Percentiles rank a stretch among this genome's conserved stretches.
These are phyloP conservation scores for Ephemerocybe angulata DNA, from an alignment of 768 basidiomycete species.

Conservation along the genomic window DNA sequence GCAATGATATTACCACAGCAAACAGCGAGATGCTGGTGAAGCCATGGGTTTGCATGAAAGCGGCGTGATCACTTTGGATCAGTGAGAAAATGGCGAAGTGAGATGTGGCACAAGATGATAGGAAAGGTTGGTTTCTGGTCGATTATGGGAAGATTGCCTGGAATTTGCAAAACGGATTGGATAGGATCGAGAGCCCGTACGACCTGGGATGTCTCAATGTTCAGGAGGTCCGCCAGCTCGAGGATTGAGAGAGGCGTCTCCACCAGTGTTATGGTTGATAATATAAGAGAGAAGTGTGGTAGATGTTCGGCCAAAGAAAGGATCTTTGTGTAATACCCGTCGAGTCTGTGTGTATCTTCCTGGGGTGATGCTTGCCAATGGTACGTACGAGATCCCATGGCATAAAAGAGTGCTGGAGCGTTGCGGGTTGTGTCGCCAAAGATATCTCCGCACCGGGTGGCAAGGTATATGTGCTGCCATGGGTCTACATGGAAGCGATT, in stretches of 20 bases:
- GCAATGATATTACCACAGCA: too few species aligned
- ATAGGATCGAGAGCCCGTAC: neutral
- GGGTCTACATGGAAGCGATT: neutral
- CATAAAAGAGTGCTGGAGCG: too few species aligned
- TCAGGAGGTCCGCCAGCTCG: neutral
- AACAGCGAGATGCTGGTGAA: too few species aligned
- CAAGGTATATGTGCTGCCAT: too few species aligned
- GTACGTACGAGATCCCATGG: too few species aligned
- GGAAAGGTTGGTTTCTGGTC: too few species aligned
- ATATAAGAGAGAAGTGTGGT: neutral
- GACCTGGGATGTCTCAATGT: neutral
- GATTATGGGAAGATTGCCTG: neutral
- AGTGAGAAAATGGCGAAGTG: neutral
- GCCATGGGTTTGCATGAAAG: too few species aligned
- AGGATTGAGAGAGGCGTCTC: neutral
- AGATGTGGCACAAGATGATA: neutral
- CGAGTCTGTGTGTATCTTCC: neutral
- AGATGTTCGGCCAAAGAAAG: neutral
- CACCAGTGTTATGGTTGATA: neutral
- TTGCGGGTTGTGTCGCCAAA: too few species aligned
- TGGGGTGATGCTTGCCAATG: too few species aligned
- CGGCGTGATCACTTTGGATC: neutral
- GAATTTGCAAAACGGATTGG: slow-evolving; percentile 1
- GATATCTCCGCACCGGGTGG: too few species aligned
- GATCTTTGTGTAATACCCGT: neutral